phyloP scores from a whole-genome alignment of 2,329 filamentous ascomycete species.

The Cryphonectria naterciae region DNA sequence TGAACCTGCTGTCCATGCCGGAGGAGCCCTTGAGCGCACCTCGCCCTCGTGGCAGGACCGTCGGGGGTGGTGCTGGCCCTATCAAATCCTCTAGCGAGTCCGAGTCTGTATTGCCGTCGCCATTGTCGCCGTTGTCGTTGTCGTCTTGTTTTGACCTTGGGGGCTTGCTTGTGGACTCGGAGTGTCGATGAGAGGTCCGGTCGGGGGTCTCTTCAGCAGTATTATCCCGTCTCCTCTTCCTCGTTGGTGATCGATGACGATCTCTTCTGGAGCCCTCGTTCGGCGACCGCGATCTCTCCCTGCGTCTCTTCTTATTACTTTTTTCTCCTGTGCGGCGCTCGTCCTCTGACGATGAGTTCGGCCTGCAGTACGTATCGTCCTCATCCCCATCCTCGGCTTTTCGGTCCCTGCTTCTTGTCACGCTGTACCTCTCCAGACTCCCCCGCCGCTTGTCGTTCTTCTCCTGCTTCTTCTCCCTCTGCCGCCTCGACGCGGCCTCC shows the following conservation, averaged over 20 bases:
- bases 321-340: constrained; percentile 29
- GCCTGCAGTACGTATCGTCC: constrained; percentile 16
- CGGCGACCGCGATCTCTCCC: constrained; percentile 27
- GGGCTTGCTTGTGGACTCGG: constrained; percentile 15
- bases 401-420: constrained; percentile 7
- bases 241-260: constrained; percentile 25
- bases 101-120: constrained; percentile 52
- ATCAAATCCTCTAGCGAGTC: constrained; percentile 78
- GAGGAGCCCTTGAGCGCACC: constrained; percentile 65
- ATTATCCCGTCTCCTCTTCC: neutral
- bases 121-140: constrained; percentile 33
- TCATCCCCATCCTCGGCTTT: constrained; percentile 4
- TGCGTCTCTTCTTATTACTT: constrained; percentile 16
- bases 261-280: constrained; percentile 24
- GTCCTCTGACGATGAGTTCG: constrained; percentile 37
- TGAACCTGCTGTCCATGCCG: constrained; percentile 81
- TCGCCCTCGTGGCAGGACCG: constrained; percentile 66
- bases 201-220: constrained; percentile 11
- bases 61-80: constrained; percentile 68
- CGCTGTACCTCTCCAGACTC: constrained; percentile 26
- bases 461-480: constrained; percentile 20
- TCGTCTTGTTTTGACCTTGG: constrained; percentile 28
- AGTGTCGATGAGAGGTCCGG: neutral
- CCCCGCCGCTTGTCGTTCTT: constrained; percentile 21
- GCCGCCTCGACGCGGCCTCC: constrained; percentile 22